Percentiles rank a stretch among this genome's conserved stretches.
Conservation (phyloP, 441 rosid species). For the Adansonia gregorii region DNA sequence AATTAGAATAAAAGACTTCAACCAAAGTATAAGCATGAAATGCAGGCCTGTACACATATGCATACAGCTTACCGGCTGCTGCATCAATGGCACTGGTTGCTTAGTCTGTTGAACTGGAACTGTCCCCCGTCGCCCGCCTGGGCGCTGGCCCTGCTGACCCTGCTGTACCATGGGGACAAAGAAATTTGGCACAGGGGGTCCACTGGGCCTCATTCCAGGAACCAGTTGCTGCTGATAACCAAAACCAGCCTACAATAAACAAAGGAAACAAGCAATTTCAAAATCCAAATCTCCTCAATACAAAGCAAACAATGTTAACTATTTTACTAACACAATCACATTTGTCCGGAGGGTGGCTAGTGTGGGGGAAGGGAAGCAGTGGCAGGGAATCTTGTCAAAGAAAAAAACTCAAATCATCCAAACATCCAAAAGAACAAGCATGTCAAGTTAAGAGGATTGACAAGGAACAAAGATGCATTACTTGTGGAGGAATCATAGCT, state of each 20-base stretch:
- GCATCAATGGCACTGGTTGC: constrained; percentile 60
- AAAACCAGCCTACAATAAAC: constrained; percentile 38
- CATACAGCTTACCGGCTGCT: constrained; percentile 41
- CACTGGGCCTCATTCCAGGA: constrained; percentile 55
- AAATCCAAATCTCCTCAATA: not conserved
- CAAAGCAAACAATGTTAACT: no score
- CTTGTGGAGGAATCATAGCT: constrained; percentile 68
- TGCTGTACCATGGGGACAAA: constrained; percentile 58
- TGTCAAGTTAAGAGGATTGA: not conserved
- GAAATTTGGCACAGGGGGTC: constrained; percentile 46
- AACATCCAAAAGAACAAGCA: not conserved
- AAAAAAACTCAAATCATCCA: not conserved
- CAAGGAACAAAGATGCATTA: constrained; percentile 16
- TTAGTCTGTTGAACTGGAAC: constrained; percentile 50
- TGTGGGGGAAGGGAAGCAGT: not conserved
- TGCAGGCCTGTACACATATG: not conserved
- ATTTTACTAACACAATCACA: not conserved
- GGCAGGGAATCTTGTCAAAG: not conserved
- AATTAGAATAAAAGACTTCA: not conserved
- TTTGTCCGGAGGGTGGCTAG: not conserved
- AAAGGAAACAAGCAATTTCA: not conserved
- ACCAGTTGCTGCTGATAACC: constrained; percentile 52
- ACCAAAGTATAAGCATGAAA: not conserved
- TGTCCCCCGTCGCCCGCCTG: constrained; percentile 54
- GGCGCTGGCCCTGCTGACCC: constrained; percentile 46